Base-by-base conservation (phyloP, 768 basidiomycete species). In the Boletus edulis region DNA sequence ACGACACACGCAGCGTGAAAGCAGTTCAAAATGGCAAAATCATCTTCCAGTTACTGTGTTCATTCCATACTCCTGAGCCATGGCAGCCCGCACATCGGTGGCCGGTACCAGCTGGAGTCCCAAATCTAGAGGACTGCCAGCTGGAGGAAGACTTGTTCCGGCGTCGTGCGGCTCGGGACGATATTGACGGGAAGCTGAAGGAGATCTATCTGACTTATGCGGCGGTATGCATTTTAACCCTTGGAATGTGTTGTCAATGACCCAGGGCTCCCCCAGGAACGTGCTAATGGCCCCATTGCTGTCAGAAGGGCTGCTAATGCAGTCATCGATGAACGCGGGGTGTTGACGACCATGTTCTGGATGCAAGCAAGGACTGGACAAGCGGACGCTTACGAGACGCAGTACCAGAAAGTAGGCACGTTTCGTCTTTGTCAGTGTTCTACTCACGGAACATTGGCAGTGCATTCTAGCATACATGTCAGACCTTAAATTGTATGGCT, bases 401-500 rank as follows among this genome's bases (percentile, higher is more conserved):
- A 83, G 20, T 93, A 87, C 68, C 91, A 93, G 62, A 93, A 91
- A 74, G 91, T 86, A 48, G 53, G 57, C 8, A 22, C 3, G 14
- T 38, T 46, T 27, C 46, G 12, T 44, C 22, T 6, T 48, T 22
- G 45, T 51, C 37, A 17, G 32, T 1, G 40, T 51, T 39, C 42
- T 42, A 42, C 39, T 61, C 55, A 52, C 41, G 20, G 18, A 42
- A 31, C 49, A n/a, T 20, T 45, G 40, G 14, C 46, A 90, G 89
- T 90, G 87, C 64, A 91, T 92, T 49, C 71, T 93, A 49, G 81
- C 83, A 20, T 94, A 91, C 61, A 75, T 91, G 43, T 91, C 90
- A 5, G 91, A 94, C 67, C 65, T 89, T 20, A 76, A 85, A 60
- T 87, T 94, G 91, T 91, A 67, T 41, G 86, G 73, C 17, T 52